Conservation (phyloP, 768 basidiomycete genomes). For the Boletus speciosus region DNA sequence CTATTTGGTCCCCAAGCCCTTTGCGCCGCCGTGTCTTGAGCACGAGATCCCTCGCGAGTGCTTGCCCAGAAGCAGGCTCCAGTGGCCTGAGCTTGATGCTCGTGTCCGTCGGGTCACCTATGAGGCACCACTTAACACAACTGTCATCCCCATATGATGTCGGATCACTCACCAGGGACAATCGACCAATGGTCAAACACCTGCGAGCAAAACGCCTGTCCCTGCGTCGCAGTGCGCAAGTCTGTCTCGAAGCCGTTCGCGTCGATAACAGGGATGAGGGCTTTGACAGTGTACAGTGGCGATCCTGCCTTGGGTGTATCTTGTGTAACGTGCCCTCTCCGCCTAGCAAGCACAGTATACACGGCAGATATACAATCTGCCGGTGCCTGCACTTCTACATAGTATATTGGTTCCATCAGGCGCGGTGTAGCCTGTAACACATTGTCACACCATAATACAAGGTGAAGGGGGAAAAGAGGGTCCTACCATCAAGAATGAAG, state of each 20-base stretch:
- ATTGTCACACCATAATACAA: neutral
- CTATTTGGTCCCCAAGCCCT: slow-evolving; percentile 94
- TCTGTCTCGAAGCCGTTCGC: slow-evolving; percentile 99
- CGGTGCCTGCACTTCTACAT: slow-evolving; percentile 98
- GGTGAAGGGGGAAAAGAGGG: slow-evolving; percentile 8
- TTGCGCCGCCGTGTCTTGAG: slow-evolving; percentile 95
- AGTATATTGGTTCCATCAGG: slow-evolving; percentile 96
- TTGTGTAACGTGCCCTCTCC: slow-evolving; percentile 98
- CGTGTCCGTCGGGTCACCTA: slow-evolving; percentile 97
- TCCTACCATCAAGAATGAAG: slow-evolving; percentile 94
- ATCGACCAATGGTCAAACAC: slow-evolving; percentile 99
- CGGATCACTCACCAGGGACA: slow-evolving; percentile 72
- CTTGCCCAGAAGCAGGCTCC: slow-evolving; percentile 96
- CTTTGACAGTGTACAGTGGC: slow-evolving; percentile 96
- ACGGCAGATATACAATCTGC: slow-evolving; percentile 98
- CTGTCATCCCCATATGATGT: neutral
- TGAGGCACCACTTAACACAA: neutral
- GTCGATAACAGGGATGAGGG: slow-evolving; percentile 96
- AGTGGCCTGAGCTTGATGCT: slow-evolving; percentile 93
- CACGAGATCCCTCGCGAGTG: slow-evolving; percentile 90
- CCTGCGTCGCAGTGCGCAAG: slow-evolving; percentile 94
- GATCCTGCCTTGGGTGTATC: slow-evolving; percentile 98
- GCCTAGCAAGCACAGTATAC: slow-evolving; percentile 96
- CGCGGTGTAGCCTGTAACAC: slow-evolving; percentile 79
- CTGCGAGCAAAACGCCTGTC: slow-evolving; percentile 98